phyloP scores from a whole-genome alignment of 140 eudicot genomes.

The Senecio squalidus region DNA sequence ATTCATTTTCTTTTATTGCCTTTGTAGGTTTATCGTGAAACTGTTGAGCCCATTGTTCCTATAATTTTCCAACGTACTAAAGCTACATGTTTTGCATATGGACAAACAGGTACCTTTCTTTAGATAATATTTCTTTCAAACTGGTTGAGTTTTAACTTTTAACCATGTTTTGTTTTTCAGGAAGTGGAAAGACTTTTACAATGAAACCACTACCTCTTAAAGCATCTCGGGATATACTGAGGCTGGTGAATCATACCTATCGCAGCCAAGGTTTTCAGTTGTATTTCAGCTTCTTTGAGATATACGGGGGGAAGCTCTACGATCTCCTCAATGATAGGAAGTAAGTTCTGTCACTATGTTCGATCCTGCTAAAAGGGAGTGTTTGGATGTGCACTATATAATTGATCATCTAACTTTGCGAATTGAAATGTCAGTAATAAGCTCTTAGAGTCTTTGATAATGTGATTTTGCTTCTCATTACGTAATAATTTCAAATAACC shows the following conservation, averaged over 20 bases:
- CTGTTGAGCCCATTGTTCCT: slow-evolving; percentile 99
- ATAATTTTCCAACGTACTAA: slow-evolving; percentile 96
- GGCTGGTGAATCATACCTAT: slow-evolving; percentile 93
- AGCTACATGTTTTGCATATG: slow-evolving; percentile 99
- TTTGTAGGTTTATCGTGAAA: slow-evolving; percentile 83
- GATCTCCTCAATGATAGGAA: slow-evolving; percentile 94
- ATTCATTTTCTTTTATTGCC: slow-evolving; percentile 8
- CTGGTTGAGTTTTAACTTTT: slow-evolving; percentile 1
- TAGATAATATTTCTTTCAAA: not conserved
- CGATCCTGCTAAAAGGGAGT: not conserved
- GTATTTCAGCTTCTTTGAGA: slow-evolving; percentile 94
- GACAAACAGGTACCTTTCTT: slow-evolving; percentile 75
- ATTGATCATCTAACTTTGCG: too few relatives aligned
- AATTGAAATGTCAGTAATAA: too few relatives aligned
- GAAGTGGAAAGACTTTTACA: slow-evolving; percentile 97
- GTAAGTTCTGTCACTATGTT: slow-evolving; percentile 41
- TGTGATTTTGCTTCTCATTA: too few relatives aligned
- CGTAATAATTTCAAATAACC: too few relatives aligned
- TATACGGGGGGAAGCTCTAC: slow-evolving; percentile 90
- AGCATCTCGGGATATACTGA: slow-evolving; percentile 87
- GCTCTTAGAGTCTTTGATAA: too few relatives aligned
- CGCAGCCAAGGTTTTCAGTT: slow-evolving; percentile 93
- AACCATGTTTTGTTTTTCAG: slow-evolving; percentile 34
- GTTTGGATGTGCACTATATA: too few relatives aligned
- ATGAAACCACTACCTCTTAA: slow-evolving; percentile 96